Evolutionary conservation across 495 filamentous ascomycete genomes (phyloP), one percentile per base, ranked within the genome.

Genomic region (Penicillium robsamsonii): DNA sequence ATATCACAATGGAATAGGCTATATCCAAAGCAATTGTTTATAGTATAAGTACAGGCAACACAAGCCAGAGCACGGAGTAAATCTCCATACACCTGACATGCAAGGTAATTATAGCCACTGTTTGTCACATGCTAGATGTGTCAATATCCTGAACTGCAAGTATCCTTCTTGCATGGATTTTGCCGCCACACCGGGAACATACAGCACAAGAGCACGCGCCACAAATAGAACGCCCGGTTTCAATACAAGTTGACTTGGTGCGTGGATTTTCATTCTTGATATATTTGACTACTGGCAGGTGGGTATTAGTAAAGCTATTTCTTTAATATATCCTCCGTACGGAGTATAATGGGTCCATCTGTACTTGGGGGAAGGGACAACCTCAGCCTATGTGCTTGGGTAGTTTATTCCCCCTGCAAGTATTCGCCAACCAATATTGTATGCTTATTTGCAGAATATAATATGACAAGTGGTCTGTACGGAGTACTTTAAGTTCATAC

Each of bases 161-260:
- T 45, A 54, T 46, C 29, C 51, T 37, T 20, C 42, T 38, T 31
- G 42, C 50, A 52, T 52, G 17, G 40, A 24, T 18, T 43, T 42
- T n/a, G 22, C 51, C 30, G 51, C 31, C 51, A 54, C 15, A 20
- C 4, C 30, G 41, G 51, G 22, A 37, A 46, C 42, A 46, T 30
- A 38, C 51, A 25, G 51, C 29, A 46, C 41, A 15, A 45, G 15
- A 15, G 29, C 42, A 54, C 42, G 42, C 51, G 22, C 27, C 38
- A 52, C 49, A 52, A 43, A 24, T 7, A n/a, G 7, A 49, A 5
- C 37, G n/a, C 3, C n/a, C 13, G 4, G 13, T 24, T 24, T 2
- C n/a, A 37, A 13, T 4, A n/a, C 8, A 25, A 4, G 6, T 9
- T 18, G 15, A 20, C 10, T 20, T 30, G 11, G 17, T 43, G 5